These are phyloP conservation scores for Pythium monospermum DNA, from an alignment of 352 stramenopile species.

Conservation along the genomic window DNA sequence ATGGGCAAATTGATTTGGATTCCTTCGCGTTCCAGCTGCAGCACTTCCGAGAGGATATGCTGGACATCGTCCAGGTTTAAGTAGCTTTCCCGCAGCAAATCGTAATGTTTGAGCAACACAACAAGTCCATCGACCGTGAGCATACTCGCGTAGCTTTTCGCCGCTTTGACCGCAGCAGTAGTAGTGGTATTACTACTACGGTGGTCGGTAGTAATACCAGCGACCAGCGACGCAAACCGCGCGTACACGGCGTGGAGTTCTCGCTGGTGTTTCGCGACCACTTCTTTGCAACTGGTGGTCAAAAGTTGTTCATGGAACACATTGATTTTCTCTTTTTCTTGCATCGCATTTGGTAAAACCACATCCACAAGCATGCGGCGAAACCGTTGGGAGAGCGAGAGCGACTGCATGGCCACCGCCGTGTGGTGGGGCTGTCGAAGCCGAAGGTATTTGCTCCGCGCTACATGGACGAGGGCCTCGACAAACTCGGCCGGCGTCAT, in stretches of 20 bases:
- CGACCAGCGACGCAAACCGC: constrained; percentile 32
- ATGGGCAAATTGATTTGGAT: constrained; percentile 30
- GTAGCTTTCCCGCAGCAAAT: constrained; percentile 52
- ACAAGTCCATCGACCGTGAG: constrained; percentile 46
- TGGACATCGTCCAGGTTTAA: constrained; percentile 59
- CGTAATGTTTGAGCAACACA: constrained; percentile 40
- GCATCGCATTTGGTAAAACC: constrained; percentile 48
- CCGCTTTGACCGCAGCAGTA: constrained; percentile 1
- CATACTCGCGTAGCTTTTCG: constrained; percentile 22
- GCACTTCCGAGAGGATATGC: constrained; percentile 50
- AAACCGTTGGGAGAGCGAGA: constrained; percentile 36
- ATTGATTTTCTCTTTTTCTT: constrained; percentile 40
- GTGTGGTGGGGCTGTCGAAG: constrained; percentile 19
- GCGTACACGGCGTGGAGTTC: constrained; percentile 37
- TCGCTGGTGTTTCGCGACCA: constrained; percentile 47
- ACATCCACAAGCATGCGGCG: constrained; percentile 46
- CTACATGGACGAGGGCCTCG: constrained; percentile 54
- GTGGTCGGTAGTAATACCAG: too few species aligned
- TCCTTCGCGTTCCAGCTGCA: constrained; percentile 55
- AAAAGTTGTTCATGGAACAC: constrained; percentile 49
- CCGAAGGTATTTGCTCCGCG: constrained; percentile 32
- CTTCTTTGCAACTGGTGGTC: constrained; percentile 38
- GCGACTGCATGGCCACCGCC: background rate
- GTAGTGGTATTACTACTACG: too few species aligned
- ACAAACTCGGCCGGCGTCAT: constrained; percentile 70